phyloP scores from a whole-genome alignment of 2,329 filamentous ascomycete genomes.

The Colletotrichum tabaci region DNA sequence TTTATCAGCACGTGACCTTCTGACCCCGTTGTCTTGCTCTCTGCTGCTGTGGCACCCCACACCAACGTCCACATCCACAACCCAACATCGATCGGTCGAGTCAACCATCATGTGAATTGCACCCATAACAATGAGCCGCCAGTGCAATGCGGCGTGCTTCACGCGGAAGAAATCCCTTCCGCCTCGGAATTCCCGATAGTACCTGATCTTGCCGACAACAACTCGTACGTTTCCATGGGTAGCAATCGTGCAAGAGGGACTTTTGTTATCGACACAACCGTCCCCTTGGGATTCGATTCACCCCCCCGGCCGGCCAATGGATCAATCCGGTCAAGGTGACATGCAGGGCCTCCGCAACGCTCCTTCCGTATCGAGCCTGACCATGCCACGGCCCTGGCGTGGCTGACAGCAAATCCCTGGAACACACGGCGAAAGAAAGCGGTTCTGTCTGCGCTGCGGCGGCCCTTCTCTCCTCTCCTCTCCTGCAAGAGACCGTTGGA shows the following conservation, averaged over 20 bases:
- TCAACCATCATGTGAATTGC: neutral
- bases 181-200: neutral
- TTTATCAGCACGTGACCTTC: no score
- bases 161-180: neutral
- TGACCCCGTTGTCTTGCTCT: no score
- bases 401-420: neutral
- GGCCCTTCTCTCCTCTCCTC: neutral
- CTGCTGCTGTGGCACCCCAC: no score
- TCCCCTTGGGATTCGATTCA: neutral
- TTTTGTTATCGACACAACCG: neutral
- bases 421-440: neutral
- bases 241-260: neutral
- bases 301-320: neutral
- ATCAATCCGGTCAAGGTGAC: neutral
- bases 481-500: neutral
- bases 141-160: neutral
- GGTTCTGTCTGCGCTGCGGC: neutral
- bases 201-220: no score
- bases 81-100: neutral
- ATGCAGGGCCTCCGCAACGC: neutral
- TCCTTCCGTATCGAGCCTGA: constrained; percentile 6
- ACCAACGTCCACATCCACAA: no score
- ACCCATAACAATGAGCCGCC: neutral
- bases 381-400: neutral
- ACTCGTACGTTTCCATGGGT: neutral